phyloP scores from a whole-genome alignment of 2,329 filamentous ascomycete genomes.

The Colletotrichum horii region DNA sequence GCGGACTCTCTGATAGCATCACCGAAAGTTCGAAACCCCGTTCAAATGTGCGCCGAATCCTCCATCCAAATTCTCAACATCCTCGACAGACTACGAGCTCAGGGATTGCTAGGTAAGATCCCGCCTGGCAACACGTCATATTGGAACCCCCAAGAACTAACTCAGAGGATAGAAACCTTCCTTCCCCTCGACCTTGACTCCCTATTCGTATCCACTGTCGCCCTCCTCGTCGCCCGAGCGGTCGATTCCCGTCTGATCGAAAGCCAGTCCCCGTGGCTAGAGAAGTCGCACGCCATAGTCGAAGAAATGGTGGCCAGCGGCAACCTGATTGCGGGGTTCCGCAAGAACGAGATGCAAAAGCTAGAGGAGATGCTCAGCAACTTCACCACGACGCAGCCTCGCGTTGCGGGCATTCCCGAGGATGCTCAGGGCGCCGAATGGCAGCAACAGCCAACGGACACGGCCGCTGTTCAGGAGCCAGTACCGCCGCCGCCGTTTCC shows the following conservation, averaged over 20 bases:
- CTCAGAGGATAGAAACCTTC: slow-evolving; percentile 42
- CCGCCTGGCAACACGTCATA: not conserved
- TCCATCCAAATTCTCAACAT: slow-evolving; percentile 39
- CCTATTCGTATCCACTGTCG: slow-evolving; percentile 46
- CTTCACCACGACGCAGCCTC: not conserved
- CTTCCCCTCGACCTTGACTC: slow-evolving; percentile 49
- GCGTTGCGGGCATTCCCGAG: not conserved
- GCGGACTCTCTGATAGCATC: slow-evolving; percentile 41
- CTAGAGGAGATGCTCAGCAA: slow-evolving; percentile 42
- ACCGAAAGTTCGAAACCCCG: slow-evolving; percentile 33
- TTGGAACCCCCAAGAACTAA: not conserved
- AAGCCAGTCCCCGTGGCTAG: slow-evolving; percentile 39
- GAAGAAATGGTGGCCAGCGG: slow-evolving; percentile 51
- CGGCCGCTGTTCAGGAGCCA: not conserved
- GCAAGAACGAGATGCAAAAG: slow-evolving; percentile 49
- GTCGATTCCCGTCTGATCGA: slow-evolving; percentile 40
- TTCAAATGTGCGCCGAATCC: slow-evolving; percentile 39
- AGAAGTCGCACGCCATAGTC: slow-evolving; percentile 46
- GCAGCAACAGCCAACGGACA: not conserved
- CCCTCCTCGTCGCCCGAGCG: slow-evolving; percentile 41
- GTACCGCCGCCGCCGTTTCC: not conserved
- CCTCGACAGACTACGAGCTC: slow-evolving; percentile 46
- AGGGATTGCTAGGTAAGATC: slow-evolving; percentile 49
- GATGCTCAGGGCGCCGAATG: not conserved
- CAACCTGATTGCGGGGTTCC: slow-evolving; percentile 50